Evolutionary conservation across 345 rosid genomes (phyloP).

Genomic region (Heritiera littoralis): DNA sequence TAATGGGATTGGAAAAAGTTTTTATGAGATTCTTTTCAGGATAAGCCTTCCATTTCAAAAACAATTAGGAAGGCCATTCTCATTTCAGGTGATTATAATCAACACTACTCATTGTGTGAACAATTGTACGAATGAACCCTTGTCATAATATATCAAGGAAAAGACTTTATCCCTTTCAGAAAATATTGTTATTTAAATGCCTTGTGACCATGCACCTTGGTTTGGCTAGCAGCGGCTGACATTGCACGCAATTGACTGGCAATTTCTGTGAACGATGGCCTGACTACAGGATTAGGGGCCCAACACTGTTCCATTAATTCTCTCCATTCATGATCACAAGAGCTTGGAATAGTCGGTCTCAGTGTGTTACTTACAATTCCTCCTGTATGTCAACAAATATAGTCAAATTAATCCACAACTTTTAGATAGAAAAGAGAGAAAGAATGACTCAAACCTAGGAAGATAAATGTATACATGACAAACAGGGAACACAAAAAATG

Average conservation of each 20-base stretch:
- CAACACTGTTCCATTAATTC: constrained; percentile 75
- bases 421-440: background rate
- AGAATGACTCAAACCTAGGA: background rate
- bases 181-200: constrained; percentile 44
- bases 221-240: constrained; percentile 59
- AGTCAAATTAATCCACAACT: background rate
- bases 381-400: constrained; percentile 40
- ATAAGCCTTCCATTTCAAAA: constrained; percentile 39
- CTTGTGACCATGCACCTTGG: constrained; percentile 55
- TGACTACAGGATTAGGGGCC: constrained; percentile 69
- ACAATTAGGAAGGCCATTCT: constrained; percentile 36
- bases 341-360: constrained; percentile 71
- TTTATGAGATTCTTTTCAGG: background rate
- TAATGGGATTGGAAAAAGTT: background rate
- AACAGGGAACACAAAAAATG: background rate
- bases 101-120: background rate
- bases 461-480: background rate
- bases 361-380: constrained; percentile 78
- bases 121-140: constrained; percentile 19
- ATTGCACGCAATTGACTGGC: constrained; percentile 61
- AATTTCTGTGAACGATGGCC: constrained; percentile 78
- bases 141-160: constrained; percentile 3
- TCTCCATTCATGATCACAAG: constrained; percentile 72
- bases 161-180: background rate
- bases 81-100: background rate